phyloP scores from a whole-genome alignment of 345 rosid genomes.

The Linum tenue region DNA sequence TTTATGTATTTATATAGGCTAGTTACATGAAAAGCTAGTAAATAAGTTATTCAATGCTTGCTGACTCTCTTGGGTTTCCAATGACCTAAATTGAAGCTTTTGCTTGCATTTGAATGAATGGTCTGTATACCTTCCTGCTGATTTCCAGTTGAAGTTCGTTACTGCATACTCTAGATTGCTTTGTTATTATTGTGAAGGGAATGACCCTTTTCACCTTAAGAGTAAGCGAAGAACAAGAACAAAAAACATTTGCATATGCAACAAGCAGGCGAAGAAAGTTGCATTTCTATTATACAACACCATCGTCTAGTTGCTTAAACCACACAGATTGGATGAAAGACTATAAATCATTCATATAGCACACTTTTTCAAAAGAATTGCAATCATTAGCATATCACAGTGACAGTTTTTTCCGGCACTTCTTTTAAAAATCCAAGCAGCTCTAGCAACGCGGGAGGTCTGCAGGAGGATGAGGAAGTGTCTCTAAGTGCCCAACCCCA shows the following conservation, averaged over 20 bases:
- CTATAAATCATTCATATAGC: conserved; percentile 12
- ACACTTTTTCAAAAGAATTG: conserved; percentile 32
- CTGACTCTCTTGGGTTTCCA: too few relatives aligned
- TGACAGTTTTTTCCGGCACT: not conserved
- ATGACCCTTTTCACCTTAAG: not conserved
- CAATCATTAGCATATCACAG: conserved; percentile 7
- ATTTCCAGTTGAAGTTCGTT: too few relatives aligned
- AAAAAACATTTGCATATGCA: not conserved
- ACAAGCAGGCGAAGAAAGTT: conserved; percentile 7
- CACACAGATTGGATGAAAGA: conserved; percentile 19
- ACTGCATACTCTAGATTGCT: too few relatives aligned
- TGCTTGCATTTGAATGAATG: too few relatives aligned
- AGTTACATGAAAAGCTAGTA: too few relatives aligned
- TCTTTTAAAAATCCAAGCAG: conserved; percentile 10
- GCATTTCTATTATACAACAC: conserved; percentile 18
- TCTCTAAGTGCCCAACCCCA: conserved; percentile 48
- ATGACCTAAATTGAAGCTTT: too few relatives aligned
- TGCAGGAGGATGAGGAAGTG: conserved; percentile 64
- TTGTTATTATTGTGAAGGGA: too few relatives aligned
- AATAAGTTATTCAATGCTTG: too few relatives aligned
- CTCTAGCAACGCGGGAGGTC: conserved; percentile 62
- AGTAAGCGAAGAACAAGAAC: not conserved
- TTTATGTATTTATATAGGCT: too few relatives aligned
- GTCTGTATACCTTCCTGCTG: too few relatives aligned
- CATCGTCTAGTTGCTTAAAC: conserved; percentile 12